A percentile compares a stretch with the other conserved stretches of the same genome.
Conservation (phyloP, 345 rosid genomes). For the Hirschfeldia incana region DNA sequence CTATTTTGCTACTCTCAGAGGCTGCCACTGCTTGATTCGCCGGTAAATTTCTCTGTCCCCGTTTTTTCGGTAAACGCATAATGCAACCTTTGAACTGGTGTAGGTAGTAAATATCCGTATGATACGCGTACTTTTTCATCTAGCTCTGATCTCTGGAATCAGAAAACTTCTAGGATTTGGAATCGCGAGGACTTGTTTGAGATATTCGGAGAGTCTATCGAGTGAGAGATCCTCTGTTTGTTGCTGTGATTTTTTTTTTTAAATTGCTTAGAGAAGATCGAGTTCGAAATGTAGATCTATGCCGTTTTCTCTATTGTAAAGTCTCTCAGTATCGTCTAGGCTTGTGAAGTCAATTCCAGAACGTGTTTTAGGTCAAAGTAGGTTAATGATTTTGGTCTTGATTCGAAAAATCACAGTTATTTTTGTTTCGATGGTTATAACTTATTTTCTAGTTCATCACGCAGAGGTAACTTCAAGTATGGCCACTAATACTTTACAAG, state of each 20-base stretch:
- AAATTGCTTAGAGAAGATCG: not conserved
- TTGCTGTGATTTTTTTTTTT: not conserved
- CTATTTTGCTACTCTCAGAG: conserved; percentile 12
- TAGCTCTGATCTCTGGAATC: not conserved
- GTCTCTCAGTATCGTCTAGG: not conserved
- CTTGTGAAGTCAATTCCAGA: not conserved
- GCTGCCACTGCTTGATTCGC: conserved; percentile 30
- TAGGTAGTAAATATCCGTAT: not conserved
- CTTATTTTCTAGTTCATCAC: not conserved
- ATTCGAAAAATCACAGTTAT: not conserved
- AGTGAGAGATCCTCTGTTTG: conserved; percentile 31
- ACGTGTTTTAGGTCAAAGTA: not conserved
- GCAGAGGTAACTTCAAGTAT: conserved; percentile 37
- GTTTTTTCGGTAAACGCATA: not conserved
- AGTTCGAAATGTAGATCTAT: conserved; percentile 33
- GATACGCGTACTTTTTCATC: not conserved
- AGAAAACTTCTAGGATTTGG: not conserved
- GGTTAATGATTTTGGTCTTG: not conserved
- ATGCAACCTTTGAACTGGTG: conserved; percentile 10
- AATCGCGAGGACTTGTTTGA: conserved; percentile 19
- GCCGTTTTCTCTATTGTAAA: not conserved
- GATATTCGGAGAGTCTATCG: conserved; percentile 25
- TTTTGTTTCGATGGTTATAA: not conserved
- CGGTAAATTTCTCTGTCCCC: conserved; percentile 13
- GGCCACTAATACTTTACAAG: conserved; percentile 70